These are phyloP conservation scores for Herpomyces periplanetae DNA, from an alignment of 2,329 filamentous ascomycete genomes.

Conservation along the genomic window DNA sequence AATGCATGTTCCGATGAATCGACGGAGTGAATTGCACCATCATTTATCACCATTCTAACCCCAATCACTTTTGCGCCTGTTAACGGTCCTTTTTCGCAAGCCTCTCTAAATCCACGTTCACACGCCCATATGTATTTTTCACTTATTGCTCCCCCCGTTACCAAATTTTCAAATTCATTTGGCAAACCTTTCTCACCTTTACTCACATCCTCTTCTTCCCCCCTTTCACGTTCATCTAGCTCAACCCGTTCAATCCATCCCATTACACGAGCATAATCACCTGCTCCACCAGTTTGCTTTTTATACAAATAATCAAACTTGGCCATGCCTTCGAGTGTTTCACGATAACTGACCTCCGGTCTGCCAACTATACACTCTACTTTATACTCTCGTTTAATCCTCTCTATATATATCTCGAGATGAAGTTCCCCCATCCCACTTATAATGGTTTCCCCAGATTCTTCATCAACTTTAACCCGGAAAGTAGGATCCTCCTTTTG, in stretches of 20 bases:
- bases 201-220: too few relatives aligned
- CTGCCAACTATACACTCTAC: slow-evolving; percentile 85
- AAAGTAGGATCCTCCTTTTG: slow-evolving; percentile 94
- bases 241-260: slow-evolving; percentile 57
- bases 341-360: slow-evolving; percentile 81
- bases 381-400: slow-evolving; percentile 79
- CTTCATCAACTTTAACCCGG: slow-evolving; percentile 57
- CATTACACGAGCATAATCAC: slow-evolving; percentile 69
- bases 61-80: slow-evolving; percentile 78
- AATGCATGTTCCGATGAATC: slow-evolving; percentile 93
- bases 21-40: slow-evolving; percentile 84
- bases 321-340: slow-evolving; percentile 42
- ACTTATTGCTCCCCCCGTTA: slow-evolving; percentile 56
- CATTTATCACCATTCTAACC: slow-evolving; percentile 59
- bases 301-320: slow-evolving; percentile 75
- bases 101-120: slow-evolving; percentile 59
- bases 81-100: slow-evolving; percentile 51
- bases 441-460: slow-evolving; percentile 87
- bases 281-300: slow-evolving; percentile 77
- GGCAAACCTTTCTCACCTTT: too few relatives aligned
- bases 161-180: slow-evolving; percentile 46
- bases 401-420: slow-evolving; percentile 85
- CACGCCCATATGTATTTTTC: slow-evolving; percentile 88
- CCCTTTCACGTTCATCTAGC: slow-evolving; percentile 11
- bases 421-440: slow-evolving; percentile 94